Evolutionary conservation across 768 basidiomycete genomes (phyloP).

Genomic region (Zangia roseola): DNA sequence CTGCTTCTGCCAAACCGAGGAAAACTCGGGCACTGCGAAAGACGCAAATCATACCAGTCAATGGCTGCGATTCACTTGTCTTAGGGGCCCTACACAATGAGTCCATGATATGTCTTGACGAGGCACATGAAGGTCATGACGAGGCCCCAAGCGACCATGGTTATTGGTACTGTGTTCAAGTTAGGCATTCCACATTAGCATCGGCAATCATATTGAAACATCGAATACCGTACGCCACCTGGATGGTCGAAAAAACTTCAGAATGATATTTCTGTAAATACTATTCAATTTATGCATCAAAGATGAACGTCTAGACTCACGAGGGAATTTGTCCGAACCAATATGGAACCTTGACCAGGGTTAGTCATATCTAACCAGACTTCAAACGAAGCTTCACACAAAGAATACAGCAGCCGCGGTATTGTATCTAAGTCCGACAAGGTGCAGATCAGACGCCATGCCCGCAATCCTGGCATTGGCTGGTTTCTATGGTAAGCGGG

Average conservation of each 20-base stretch:
- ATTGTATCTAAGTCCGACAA: constrained; percentile 36
- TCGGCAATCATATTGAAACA: not conserved
- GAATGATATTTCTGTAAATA: constrained; percentile 30
- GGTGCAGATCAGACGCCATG: constrained; percentile 38
- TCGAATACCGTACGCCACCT: constrained; percentile 26
- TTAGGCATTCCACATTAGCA: constrained; percentile 4
- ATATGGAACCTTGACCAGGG: constrained; percentile 30
- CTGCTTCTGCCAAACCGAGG: constrained; percentile 46
- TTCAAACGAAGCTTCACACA: constrained; percentile 11
- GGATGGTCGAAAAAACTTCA: constrained; percentile 35
- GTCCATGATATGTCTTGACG: constrained; percentile 29
- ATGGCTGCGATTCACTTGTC: not conserved
- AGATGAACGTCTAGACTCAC: constrained; percentile 20
- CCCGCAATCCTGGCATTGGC: constrained; percentile 46
- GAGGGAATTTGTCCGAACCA: constrained; percentile 36
- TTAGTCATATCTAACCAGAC: not conserved
- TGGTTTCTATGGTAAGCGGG: constrained; percentile 13
- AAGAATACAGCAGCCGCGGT: constrained; percentile 40
- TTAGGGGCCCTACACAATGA: constrained; percentile 27
- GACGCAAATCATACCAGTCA: not conserved
- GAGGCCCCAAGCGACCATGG: constrained; percentile 37
- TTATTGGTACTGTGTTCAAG: constrained; percentile 38
- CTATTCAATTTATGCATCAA: not conserved
- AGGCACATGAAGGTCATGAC: constrained; percentile 37
- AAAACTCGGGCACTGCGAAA: constrained; percentile 35